Base-by-base conservation (phyloP, 768 basidiomycete genomes). In the Mycena latifolia region DNA sequence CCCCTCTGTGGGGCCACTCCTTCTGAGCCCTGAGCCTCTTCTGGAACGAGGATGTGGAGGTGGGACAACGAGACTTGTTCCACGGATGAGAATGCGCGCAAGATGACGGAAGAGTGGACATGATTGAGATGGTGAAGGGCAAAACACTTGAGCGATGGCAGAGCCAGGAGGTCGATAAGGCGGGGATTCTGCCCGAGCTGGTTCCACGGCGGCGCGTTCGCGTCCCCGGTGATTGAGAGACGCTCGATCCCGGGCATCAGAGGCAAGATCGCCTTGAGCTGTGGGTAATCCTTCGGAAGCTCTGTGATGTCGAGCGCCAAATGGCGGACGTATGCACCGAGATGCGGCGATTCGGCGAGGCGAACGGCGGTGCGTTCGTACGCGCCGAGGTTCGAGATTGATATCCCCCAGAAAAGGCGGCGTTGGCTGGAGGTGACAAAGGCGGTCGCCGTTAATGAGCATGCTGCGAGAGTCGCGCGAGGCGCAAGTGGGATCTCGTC, bases 321-420 rank as follows among this genome's bases (percentile, higher is more conserved):
- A 14, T 27, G 45, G 10, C 39, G 51, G 18, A 65, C 41, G 22
- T 58, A 58, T 25, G 8, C n/a, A 11, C 55, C 55, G 27, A 52
- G 50, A 28, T 65, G 63, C 33, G 55, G 63, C 22, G 63, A 65
- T 4, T 50, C 45, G 48, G 51, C 25, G 12, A 65, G 50, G 27
- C 58, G 31, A 8, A 17, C 12, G 8, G 55, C 63, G 0, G 51
- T 17, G 31, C 50, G 48, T 25, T 58, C 41, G 22, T 65, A 65
- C 8, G 48, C 18, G 11, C 55, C 11, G 5, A 57, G 17, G 22
- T 52, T n/a, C 2, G 4, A 0, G 24, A 63, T 39, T 9, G 55
- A 50, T 37, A 57, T 57, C 55, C 55, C 50, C 7, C 24, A 33
- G 39, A 63, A 56, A 24, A 63, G 48, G 1, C 62, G 62, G 11